Evolutionary conservation across 208 protist genomes (phyloP).

Genomic region (Crithidia mellificae): DNA sequence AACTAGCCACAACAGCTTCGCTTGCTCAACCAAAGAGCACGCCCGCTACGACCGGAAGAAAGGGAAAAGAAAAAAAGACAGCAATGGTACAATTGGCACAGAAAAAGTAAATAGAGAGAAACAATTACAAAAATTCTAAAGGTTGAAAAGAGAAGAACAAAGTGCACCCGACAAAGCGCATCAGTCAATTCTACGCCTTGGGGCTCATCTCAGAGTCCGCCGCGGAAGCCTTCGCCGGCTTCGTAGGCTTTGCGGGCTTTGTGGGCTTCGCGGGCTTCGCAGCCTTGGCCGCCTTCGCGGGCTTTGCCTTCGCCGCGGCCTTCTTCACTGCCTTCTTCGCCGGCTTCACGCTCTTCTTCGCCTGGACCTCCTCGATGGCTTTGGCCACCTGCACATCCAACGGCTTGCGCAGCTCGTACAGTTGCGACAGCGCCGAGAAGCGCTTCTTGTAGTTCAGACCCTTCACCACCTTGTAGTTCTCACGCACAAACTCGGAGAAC

Average conservation of each 20-base stretch:
- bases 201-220: not conserved
- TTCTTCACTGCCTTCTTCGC: constrained; percentile 36
- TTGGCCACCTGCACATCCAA: constrained; percentile 57
- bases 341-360: constrained; percentile 24
- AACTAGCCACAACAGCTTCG: not conserved
- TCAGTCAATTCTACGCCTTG: not conserved
- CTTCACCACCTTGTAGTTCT: constrained; percentile 78
- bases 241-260: constrained; percentile 12
- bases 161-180: too few relatives aligned
- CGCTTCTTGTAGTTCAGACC: constrained; percentile 67
- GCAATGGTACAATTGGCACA: constrained; percentile 19
- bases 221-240: constrained; percentile 4
- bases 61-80: constrained; percentile 2
- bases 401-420: constrained; percentile 80
- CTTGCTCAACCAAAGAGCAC: not conserved
- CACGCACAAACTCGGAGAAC: constrained; percentile 74
- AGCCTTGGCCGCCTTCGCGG: constrained; percentile 11
- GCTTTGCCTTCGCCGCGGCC: constrained; percentile 24
- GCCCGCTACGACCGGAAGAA: not conserved
- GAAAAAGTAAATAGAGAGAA: constrained; percentile 5
- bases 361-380: constrained; percentile 43
- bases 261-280: constrained; percentile 12
- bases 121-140: too few relatives aligned
- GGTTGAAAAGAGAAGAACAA: not conserved
- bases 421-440: constrained; percentile 72